A percentile compares a stretch with the other conserved stretches of the same genome.
Conservation (phyloP, 495 filamentous ascomycete species). For the Sordaria brevicollis region DNA sequence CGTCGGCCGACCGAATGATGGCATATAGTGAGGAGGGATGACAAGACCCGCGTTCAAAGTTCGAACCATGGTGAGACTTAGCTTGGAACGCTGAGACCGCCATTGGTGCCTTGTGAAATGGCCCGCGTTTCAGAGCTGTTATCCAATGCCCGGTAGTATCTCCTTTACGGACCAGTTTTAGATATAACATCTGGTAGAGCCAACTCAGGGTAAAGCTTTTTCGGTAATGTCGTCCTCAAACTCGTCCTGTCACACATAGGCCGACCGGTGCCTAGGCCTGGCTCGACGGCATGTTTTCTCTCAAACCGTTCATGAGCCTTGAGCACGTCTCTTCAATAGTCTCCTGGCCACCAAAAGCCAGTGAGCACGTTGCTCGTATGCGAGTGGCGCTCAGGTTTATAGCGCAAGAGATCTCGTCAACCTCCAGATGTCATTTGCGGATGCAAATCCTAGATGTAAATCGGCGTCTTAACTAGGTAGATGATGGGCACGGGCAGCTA, state of each 20-base stretch:
- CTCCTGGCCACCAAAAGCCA: not conserved
- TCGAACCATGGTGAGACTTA: not conserved
- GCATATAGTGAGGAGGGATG: not conserved
- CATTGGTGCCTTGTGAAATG: not conserved
- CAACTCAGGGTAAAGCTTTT: not conserved
- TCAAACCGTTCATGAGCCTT: too few species aligned
- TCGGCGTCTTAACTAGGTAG: not conserved
- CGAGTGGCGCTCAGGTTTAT: not conserved
- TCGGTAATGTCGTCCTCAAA: not conserved
- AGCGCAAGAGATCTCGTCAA: not conserved
- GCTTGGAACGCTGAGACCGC: not conserved
- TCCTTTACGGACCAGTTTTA: not conserved
- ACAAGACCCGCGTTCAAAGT: too few species aligned
- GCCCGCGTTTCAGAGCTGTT: not conserved
- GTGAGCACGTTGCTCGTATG: not conserved
- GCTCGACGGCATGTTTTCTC: too few species aligned
- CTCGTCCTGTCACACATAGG: not conserved
- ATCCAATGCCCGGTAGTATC: not conserved
- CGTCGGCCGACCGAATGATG: not conserved
- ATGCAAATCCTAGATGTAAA: not conserved
- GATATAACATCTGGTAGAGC: not conserved
- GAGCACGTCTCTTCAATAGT: too few species aligned
- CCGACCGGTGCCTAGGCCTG: not conserved
- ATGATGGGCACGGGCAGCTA: not conserved
- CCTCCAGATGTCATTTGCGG: not conserved